Percentiles rank a stretch among this genome's conserved stretches.
phyloP scores from a whole-genome alignment of 1,284 basidiomycete species.

The Heterobasidion parviporum region DNA sequence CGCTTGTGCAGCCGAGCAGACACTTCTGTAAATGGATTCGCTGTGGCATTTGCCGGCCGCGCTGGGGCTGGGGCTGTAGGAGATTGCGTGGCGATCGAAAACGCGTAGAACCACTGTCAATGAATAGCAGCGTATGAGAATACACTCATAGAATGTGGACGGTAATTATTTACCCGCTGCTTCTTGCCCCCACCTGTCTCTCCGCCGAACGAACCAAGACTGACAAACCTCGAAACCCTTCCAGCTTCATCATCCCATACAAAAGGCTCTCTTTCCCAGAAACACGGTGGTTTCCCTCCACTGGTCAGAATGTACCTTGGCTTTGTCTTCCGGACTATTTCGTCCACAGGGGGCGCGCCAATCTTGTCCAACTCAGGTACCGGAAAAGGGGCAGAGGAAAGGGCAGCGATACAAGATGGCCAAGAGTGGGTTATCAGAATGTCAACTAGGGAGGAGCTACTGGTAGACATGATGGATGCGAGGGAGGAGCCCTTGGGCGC shows the following conservation, averaged over 20 bases:
- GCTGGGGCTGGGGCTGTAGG: slow-evolving; percentile 27
- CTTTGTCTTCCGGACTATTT: slow-evolving; percentile 55
- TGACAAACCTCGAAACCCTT: slow-evolving; percentile 71
- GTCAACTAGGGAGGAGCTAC: slow-evolving; percentile 66
- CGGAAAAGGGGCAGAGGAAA: slow-evolving; percentile 48
- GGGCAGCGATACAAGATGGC: slow-evolving; percentile 62
- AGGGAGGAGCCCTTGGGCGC: slow-evolving; percentile 43
- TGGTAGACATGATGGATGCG: slow-evolving; percentile 54
- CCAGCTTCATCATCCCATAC: slow-evolving; percentile 69
- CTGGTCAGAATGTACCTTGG: slow-evolving; percentile 77
- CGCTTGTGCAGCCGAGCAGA: slow-evolving; percentile 41
- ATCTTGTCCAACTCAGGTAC: slow-evolving; percentile 34
- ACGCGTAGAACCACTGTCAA: slow-evolving; percentile 73
- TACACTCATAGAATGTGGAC: not conserved
- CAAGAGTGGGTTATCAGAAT: slow-evolving; percentile 78
- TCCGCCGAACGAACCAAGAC: slow-evolving; percentile 80
- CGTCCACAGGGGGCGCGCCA: slow-evolving; percentile 56
- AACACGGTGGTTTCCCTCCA: slow-evolving; percentile 50
- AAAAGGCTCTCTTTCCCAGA: slow-evolving; percentile 92
- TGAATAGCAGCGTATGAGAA: not conserved
- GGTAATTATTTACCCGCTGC: slow-evolving; percentile 55
- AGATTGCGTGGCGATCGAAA: slow-evolving; percentile 44
- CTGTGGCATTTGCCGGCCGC: slow-evolving; percentile 59
- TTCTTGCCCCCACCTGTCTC: slow-evolving; percentile 59
- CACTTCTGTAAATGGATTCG: slow-evolving; percentile 60